Percentiles rank a stretch among this genome's conserved stretches.
Evolutionary conservation across 2,329 filamentous ascomycete species (phyloP).

Genomic region (Botrytis cinerea): DNA sequence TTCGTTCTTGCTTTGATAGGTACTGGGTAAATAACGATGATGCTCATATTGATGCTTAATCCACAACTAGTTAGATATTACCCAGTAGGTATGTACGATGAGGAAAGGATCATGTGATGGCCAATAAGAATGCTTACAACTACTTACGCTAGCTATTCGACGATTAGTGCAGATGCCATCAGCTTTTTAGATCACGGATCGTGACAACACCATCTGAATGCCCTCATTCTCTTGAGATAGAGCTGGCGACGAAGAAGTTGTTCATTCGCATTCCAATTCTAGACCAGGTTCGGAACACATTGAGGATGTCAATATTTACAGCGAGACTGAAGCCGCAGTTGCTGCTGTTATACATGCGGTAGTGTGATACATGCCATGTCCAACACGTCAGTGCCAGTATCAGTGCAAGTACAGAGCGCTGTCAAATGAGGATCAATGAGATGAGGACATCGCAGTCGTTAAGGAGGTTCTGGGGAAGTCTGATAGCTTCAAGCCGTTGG

Average conservation of each 20-base stretch:
- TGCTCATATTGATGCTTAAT: not conserved
- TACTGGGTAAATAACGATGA: slow-evolving; percentile 8
- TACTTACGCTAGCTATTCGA: not conserved
- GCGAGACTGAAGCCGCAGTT: no score
- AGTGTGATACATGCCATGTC: not conserved
- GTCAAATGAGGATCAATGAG: not conserved
- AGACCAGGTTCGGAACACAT: not conserved
- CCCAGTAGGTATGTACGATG: not conserved
- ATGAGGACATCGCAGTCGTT: not conserved
- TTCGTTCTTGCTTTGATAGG: not conserved
- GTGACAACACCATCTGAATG: not conserved
- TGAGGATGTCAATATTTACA: not conserved
- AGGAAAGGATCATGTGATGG: not conserved
- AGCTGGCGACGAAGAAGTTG: not conserved
- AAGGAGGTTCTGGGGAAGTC: not conserved
- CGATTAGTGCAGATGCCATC: not conserved
- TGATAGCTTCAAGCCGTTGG: not conserved
- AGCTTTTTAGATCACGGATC: no score
- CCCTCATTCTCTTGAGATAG: not conserved
- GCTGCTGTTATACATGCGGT: not conserved
- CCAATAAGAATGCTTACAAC: not conserved
- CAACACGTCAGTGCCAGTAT: not conserved
- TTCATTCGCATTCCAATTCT: no score
- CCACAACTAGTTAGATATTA: not conserved
- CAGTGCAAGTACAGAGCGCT: not conserved